These are phyloP conservation scores for Azolla pinnata DNA, from an alignment of 75 land plant genomes.

Conservation along the genomic window DNA sequence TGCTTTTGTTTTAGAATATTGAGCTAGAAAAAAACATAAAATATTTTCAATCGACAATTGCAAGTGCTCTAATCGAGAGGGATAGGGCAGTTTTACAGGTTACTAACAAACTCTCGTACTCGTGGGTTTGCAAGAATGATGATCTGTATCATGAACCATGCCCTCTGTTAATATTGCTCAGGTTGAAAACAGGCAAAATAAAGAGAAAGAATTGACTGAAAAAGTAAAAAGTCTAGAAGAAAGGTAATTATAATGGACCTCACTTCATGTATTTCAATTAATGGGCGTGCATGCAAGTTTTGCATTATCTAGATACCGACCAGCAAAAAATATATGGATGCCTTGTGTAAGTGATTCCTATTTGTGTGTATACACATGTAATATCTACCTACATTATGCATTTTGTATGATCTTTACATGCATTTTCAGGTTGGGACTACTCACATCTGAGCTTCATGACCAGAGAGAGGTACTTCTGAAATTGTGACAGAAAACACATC, in stretches of 20 bases:
- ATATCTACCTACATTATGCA: background rate
- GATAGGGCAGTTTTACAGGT: background rate
- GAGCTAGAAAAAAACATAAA: background rate
- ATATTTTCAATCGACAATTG: background rate
- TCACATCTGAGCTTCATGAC: background rate
- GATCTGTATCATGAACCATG: background rate
- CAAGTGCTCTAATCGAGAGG: background rate
- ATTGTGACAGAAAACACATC: background rate
- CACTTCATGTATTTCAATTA: too few relatives aligned
- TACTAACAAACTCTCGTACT: background rate
- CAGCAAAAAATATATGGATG: background rate
- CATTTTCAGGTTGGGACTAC: background rate
- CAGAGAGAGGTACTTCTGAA: background rate
- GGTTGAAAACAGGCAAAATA: background rate
- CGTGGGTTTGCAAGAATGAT: too few relatives aligned
- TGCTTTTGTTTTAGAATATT: background rate
- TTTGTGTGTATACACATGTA: background rate
- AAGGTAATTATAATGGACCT: background rate
- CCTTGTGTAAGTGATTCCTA: background rate
- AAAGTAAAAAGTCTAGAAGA: background rate
- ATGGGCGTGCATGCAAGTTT: too few relatives aligned
- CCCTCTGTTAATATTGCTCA: background rate
- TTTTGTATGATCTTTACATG: background rate
- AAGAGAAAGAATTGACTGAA: background rate
- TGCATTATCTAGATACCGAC: background rate